A percentile compares a stretch with the other conserved stretches of the same genome.
Conservation (phyloP, 2,329 filamentous ascomycete species). For the Akanthomyces dipterigenus region DNA sequence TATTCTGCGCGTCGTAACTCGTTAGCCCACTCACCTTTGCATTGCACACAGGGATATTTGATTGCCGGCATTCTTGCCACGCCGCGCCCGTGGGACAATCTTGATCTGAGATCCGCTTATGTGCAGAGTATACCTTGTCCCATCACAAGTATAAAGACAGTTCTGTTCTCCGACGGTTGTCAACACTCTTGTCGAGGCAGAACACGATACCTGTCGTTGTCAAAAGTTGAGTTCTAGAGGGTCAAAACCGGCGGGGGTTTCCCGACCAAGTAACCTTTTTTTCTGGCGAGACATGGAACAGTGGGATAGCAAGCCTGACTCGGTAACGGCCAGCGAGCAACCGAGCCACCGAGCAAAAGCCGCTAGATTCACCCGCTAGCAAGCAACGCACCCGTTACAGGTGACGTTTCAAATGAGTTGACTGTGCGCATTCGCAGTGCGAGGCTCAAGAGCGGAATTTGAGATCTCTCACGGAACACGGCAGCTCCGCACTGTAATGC, state of each 20-base stretch:
- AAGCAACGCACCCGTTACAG: neutral
- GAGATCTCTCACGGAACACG: neutral
- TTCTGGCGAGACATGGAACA: neutral
- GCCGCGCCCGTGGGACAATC: neutral
- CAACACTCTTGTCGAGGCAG: neutral
- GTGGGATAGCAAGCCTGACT: neutral
- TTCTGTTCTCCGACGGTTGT: neutral
- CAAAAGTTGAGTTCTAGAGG: neutral
- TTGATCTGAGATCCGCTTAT: neutral
- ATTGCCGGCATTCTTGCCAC: conserved; percentile 16
- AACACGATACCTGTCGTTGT: neutral
- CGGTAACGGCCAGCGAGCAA: conserved; percentile 1
- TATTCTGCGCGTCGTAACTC: neutral
- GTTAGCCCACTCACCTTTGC: conserved; percentile 17
- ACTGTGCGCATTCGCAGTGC: neutral
- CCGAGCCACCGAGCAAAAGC: neutral
- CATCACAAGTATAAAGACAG: neutral
- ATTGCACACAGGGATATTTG: conserved; percentile 19
- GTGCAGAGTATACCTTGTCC: neutral
- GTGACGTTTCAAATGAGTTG: neutral
- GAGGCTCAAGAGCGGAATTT: neutral
- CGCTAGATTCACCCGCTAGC: neutral
- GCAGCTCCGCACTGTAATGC: neutral
- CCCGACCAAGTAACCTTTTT: conserved; percentile 11
- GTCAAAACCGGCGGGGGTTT: conserved; percentile 7